Evolutionary conservation across 2,329 filamentous ascomycete species (phyloP).

Genomic region (Trichoderma sp.): DNA sequence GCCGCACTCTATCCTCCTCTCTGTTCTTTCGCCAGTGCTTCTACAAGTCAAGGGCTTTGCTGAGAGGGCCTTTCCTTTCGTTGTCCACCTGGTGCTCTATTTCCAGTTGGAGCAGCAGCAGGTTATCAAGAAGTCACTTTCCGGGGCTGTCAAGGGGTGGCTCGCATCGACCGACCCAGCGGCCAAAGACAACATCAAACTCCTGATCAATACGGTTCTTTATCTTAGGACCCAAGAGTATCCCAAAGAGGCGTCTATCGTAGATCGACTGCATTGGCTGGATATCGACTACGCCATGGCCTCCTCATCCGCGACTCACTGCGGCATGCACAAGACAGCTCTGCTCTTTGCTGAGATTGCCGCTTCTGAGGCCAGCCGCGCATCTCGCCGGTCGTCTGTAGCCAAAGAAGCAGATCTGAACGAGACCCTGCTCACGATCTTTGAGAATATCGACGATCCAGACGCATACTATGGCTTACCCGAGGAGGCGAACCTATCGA

Average conservation of each 20-base stretch:
- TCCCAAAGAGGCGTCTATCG: conserved; percentile 74
- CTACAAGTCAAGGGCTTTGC: conserved; percentile 69
- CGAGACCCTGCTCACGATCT: conserved; percentile 77
- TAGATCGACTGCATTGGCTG: conserved; percentile 81
- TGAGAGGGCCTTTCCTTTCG: conserved; percentile 74
- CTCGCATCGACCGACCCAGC: conserved; percentile 49
- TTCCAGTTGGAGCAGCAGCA: conserved; percentile 66
- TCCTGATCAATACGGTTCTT: conserved; percentile 77
- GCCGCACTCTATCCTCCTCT: conserved; percentile 67
- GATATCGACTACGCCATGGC: conserved; percentile 75
- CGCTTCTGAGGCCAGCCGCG: conserved; percentile 56
- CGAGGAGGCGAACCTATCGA: conserved; percentile 73
- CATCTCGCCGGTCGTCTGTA: conserved; percentile 68
- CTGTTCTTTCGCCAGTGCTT: conserved; percentile 68
- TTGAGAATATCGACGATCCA: conserved; percentile 90
- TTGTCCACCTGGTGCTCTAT: conserved; percentile 79
- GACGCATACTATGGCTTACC: conserved; percentile 94
- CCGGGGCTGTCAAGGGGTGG: conserved; percentile 65
- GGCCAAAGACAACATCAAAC: conserved; percentile 65
- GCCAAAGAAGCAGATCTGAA: conserved; percentile 58
- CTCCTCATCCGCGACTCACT: conserved; percentile 71
- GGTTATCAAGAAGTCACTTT: conserved; percentile 63
- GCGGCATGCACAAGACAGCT: conserved; percentile 85
- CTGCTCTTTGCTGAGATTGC: conserved; percentile 79
- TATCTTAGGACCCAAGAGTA: conserved; percentile 83